phyloP scores from a whole-genome alignment of 2,329 filamentous ascomycete genomes.

The Zopfia rhizophila region DNA sequence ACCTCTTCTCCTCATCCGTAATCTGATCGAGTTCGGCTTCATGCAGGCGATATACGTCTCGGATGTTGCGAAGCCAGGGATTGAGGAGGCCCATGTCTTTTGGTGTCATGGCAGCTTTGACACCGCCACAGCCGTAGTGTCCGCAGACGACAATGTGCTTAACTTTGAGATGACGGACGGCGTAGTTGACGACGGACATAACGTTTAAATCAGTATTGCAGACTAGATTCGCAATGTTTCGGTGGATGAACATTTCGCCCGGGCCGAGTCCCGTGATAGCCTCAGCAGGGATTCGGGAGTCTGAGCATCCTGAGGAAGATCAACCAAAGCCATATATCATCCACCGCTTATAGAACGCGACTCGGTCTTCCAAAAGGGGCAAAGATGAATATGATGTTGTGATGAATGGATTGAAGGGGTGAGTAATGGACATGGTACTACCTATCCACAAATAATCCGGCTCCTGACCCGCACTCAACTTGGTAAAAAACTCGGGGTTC shows the following conservation, averaged over 20 bases:
- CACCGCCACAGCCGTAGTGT: conserved; percentile 75
- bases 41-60: conserved; percentile 77
- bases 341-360: no score
- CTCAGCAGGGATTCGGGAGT: conserved; percentile 54
- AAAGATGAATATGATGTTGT: no score
- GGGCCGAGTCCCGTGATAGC: conserved; percentile 50
- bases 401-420: no score
- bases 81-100: conserved; percentile 77
- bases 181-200: conserved; percentile 54
- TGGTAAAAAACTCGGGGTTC: conserved; percentile 73
- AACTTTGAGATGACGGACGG: conserved; percentile 60
- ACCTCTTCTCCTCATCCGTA: conserved; percentile 37
- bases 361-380: no score
- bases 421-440: no score
- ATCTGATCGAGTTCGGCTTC: conserved; percentile 72
- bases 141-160: conserved; percentile 77
- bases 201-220: conserved; percentile 54
- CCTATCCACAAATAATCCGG: conserved; percentile 72
- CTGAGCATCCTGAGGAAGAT: conserved; percentile 46
- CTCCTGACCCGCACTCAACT: conserved; percentile 71
- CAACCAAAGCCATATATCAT: no score
- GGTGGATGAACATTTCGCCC: conserved; percentile 39
- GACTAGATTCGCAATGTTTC: conserved; percentile 46
- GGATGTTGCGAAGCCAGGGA: conserved; percentile 79
- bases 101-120: conserved; percentile 70